Base-by-base conservation (phyloP, 257 asterid genomes). In the Datura wrightii region DNA sequence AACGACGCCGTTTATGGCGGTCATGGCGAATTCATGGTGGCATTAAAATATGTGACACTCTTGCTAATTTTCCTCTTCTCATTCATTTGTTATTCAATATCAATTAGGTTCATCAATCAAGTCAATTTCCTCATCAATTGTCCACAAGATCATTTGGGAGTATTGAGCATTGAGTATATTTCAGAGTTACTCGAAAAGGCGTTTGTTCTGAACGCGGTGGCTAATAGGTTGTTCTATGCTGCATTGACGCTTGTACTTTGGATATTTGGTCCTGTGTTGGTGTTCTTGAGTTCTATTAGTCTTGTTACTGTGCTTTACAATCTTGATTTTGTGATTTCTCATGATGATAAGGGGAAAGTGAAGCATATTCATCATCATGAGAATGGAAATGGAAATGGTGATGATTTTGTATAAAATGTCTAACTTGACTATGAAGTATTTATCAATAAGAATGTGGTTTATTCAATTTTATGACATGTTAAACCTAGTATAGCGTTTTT, bases 241-340 rank as follows among this genome's bases (percentile, higher is more conserved):
- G 98, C 97, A 58, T 86, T 95, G 74, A 97, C 99, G 37, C 87
- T 95, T 10, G 19, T 95, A 92, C 88, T 94, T 31, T 95, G 99
- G 99, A 94, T 95, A 3, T 95, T 94, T 7, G 99, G 99, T n/a
- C 99, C 99, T 1, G 98, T 95, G 5, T 71, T 95, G 76, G 98
- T 93, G 6, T 92, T 93, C 70, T 83, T 95, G 48, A 90, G 97
- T 87, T 92, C 84, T 5, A 79, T 89, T 6, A 91, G 96, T 1
- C 79, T 95, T 94, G 97, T 95, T 44, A 92, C 93, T 0, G 90
- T 95, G 87, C 94, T 95, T 52, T 95, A 95, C 62, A 94, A 95
- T 82, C 85, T 95, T 76, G 99, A 95, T 71, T 62, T 93, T 16
- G 90, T 94, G 36, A 86, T 92, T 16, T n/a, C 80, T 24, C 53